Evolutionary conservation across 495 filamentous ascomycete species (phyloP), one percentile per base, ranked within the genome.

Genomic region (Articulospora tetracladia): DNA sequence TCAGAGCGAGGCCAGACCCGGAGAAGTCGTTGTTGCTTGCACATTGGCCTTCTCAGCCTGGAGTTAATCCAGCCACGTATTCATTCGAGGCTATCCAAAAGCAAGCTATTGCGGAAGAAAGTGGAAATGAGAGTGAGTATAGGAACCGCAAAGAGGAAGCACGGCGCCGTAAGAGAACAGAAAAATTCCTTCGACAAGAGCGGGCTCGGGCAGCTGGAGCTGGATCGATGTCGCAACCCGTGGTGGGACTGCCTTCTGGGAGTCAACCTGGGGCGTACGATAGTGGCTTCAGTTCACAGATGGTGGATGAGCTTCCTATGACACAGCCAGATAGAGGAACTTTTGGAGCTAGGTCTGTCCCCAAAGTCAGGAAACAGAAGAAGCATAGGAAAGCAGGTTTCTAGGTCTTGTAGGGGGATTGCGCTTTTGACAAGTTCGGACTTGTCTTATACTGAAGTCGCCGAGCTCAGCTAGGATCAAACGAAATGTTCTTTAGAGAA

Each of bases 251-350:
- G 8, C 57, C 57, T 7, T 62, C 53, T 47, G 62, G 63, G 19
- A 66, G 62, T 30, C 67, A 69, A 41, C 65, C 67, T n/a, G 53
- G 12, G 6, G 17, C 41, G 41, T 19, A 34, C 47, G 41, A 57
- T 25, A 24, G 49, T 4, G 34, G 13, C 12, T 59, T 57, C 28
- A 67, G 65, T 44, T 67, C 67, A 27, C 67, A 67, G 46, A 26
- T 52, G 6, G 32, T 57, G 15, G 57, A 49, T 30, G 60, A 65
- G 34, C 2, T 69, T 2, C 68, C 66, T 7, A 76, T 75, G 75
- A 74, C 72, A n/a, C 75, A 77, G 61, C 75, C 74, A 27, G 62
- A 68, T 25, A n/a, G 66, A 36, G 75, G 75, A 0, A 8, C 55
- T 1, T 76, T 76, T 64, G 75, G 72, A 39, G 69, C 66, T 48